Evolutionary conservation across 345 rosid species (phyloP), one percentile per base, ranked within the genome.

Genomic region (Syzygium oleosum): DNA sequence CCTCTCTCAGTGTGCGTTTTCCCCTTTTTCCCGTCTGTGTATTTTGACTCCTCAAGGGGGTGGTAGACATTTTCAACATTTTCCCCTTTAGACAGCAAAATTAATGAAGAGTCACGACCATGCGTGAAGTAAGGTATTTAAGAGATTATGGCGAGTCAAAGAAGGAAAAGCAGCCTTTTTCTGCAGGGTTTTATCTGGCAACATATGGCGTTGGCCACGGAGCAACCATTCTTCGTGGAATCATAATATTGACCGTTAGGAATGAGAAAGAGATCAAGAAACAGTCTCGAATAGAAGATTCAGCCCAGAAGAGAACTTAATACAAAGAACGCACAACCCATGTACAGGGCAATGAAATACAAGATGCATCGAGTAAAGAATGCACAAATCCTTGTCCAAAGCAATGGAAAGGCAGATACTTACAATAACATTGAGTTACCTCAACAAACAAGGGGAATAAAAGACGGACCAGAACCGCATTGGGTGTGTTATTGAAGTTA

Each of bases 401-500:
- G 93, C 91, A 86, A 91, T 90, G 92, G 90, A 93, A 52, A 52
- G 86, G 52, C 59, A 52, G 51, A 52, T 84, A 52, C 52, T 84
- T 25, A 84, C 56, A 84, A 19, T 46, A 49, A 27, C 56, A 84
- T 49, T 84, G 85, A 84, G 56, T 49, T 14, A 84, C 85, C 55
- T 84, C 54, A 84, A 84, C 25, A 51, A 84, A 84, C 65, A 84
- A 34, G n/a, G 27, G 86, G 25, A 52, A 73, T 86, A 77, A 43
- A 84, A 89, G 88, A 89, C 91, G 85, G 46, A 84, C 59, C 59
- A 73, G 86, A 52, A 84, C 86, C 38, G 5, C 86, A 86, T 85
- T 91, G 56, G 52, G 85, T 89, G 80, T 89, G 92, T 91, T 90
- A 90, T 63, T 90, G 85, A 85, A 89, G 94, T 92, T 91, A 92